Conservation (phyloP, 2,329 filamentous ascomycete species). For the Nigrospora sphaerica region DNA sequence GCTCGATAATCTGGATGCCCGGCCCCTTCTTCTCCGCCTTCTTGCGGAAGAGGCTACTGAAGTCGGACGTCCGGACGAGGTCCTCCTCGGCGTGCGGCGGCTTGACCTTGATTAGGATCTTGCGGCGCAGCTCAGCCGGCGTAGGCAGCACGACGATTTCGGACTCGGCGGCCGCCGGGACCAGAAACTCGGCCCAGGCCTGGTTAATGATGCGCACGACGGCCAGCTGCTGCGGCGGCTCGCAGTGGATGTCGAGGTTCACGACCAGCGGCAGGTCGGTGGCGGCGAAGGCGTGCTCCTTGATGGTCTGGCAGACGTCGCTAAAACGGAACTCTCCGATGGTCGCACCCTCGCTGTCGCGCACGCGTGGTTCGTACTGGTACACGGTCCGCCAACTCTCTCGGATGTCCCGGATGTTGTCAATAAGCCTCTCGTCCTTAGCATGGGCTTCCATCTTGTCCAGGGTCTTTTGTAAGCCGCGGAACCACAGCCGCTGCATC, state of each 20-base stretch:
- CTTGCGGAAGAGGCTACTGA: neutral
- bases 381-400: neutral
- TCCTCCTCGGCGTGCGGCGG: slow-evolving; percentile 29
- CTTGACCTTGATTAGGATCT: slow-evolving; percentile 82
- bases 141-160: slow-evolving; percentile 47
- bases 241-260: slow-evolving; percentile 85
- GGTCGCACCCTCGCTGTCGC: neutral
- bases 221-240: slow-evolving; percentile 68
- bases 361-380: neutral
- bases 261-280: slow-evolving; percentile 83
- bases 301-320: slow-evolving; percentile 74
- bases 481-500: no score
- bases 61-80: slow-evolving; percentile 5
- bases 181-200: slow-evolving; percentile 67
- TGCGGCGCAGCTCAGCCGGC: slow-evolving; percentile 62
- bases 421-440: neutral
- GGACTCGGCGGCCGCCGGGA: slow-evolving; percentile 37
- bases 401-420: neutral
- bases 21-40: slow-evolving; percentile 32
- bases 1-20: slow-evolving; percentile 57
- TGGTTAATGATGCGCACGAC: slow-evolving; percentile 92
- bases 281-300: slow-evolving; percentile 67
- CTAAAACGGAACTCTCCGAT: slow-evolving; percentile 85
- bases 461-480: no score
- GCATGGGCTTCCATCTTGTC: neutral